Base-by-base conservation (phyloP, 1,284 basidiomycete species). In the Leccinum griseonigrum region DNA sequence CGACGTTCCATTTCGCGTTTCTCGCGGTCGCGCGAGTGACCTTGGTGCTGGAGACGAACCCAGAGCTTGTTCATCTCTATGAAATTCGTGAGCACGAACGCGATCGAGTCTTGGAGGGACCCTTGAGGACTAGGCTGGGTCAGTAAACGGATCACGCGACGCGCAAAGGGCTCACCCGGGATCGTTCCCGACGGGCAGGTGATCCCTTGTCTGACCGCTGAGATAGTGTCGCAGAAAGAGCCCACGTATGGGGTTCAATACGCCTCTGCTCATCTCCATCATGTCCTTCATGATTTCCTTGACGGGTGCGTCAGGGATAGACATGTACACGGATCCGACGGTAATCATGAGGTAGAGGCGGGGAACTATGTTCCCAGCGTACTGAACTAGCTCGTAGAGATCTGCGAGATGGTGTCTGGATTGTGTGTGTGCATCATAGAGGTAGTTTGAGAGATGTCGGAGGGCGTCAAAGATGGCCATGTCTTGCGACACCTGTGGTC, bases 211-310 rank as follows among this genome's bases (percentile, higher is more conserved):
- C 79, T 97, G 95, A 6, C 95, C 95, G 64, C 91, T 94, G 36
- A 98, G 85, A 75, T 98, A 98, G 74, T 98, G 95, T 16, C 95
- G 84, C 46, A 98, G 79, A 77, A 98, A 98, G 43, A 98, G 78
- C 32, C 95, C 96, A 57, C 96, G 83, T 51, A 94, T 95, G 16
- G 95, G 95, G 75, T 97, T 94, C 67, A 98, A 83, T 4, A 97
- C 93, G 63, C 96, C 95, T 40, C 95, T 83, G 32, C 94, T 94
- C 95, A 98, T 98, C 76, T 98, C 95, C 88, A 98, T 91, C 95
- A 98, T 97, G 77, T 98, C 95, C 83, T 97, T 97, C 95, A 97
- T 98, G 67, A 98, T 94, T 79, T 98, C 95, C 81, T 95, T 96
- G 62, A 97, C 88, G 6, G 95, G 95, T 7, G 95, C 94, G 60